These are phyloP conservation scores for Flaveria floridana DNA, from an alignment of 140 eudicot genomes.

Conservation along the genomic window DNA sequence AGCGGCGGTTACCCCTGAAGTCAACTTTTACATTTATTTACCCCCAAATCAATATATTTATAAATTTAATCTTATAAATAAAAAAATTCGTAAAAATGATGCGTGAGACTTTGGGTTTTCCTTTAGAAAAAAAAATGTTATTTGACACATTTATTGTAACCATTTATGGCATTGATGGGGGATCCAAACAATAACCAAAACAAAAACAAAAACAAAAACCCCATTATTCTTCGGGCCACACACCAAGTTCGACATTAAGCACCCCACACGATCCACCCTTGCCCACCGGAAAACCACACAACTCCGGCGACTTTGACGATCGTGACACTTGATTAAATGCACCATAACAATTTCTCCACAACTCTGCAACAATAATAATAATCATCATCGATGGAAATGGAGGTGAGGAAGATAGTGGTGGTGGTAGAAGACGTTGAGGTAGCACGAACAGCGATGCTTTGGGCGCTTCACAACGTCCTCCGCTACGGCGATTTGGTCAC, in stretches of 20 bases:
- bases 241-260: not conserved
- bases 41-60: too few species aligned
- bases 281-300: not conserved
- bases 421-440: constrained; percentile 78
- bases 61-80: too few species aligned
- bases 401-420: constrained; percentile 66
- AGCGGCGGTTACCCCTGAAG: too few species aligned
- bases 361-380: not conserved
- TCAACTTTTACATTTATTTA: too few species aligned
- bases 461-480: constrained; percentile 85
- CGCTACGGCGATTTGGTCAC: constrained; percentile 73
- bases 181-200: not conserved
- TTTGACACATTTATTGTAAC: not conserved
- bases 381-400: constrained; percentile 35
- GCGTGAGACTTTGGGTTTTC: too few species aligned
- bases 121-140: too few species aligned
- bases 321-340: not conserved
- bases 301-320: not conserved
- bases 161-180: not conserved
- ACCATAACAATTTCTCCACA: not conserved
- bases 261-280: not conserved
- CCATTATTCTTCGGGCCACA: not conserved
- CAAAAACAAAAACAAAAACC: not conserved
- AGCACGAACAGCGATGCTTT: constrained; percentile 67
- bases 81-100: too few species aligned